Base-by-base conservation (phyloP, 1,284 basidiomycete species). In the Apiotrichum porosum region DNA sequence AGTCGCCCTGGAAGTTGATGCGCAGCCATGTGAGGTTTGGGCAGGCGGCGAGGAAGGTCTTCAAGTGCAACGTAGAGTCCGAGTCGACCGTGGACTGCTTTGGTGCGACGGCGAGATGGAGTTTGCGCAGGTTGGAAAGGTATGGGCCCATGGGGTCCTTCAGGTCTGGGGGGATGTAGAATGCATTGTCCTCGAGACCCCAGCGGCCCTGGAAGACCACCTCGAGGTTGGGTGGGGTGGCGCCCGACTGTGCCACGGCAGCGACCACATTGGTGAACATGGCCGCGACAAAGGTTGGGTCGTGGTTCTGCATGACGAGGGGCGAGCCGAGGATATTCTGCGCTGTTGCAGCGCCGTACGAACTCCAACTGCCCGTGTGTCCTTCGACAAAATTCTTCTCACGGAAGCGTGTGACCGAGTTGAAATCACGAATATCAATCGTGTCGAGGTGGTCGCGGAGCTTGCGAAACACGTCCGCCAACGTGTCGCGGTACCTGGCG, bases 371-470 rank as follows among this genome's bases (percentile, higher is more conserved):
- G n/a, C n/a, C n/a, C n/a, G n/a, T n/a, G n/a, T n/a, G n/a, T n/a
- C n/a, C n/a, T 15, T 15, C 12, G 6, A 44, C 37, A 21, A 9
- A 6, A 13, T 15, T 23, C 8, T 45, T 48, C 22, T 54, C 52
- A 15, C 52, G 52, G 39, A 23, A 51, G 6, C 52, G 44, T 3
- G 52, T 48, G 5, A 1, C 1, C 5, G 41, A 47, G 17, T 68
- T 79, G 32, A 73, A 70, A 47, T 75, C 65, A 52, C 72, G 80
- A 34, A 76, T 78, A 58, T 79, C 80, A 17, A 81, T 78, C 45
- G 78, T 42, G 6, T 37, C 21, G 22, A 57, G 46, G 6, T 6
- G 6, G 35, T 45, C 47, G 32, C 37, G 42, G 3, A 48, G 24
- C 10, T 3, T 3, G 15, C 12, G 9, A 8, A 55, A 38, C 12